Percentiles rank a stretch among this genome's conserved stretches.
These are phyloP conservation scores for Suillus clintonianus DNA, from an alignment of 768 basidiomycete genomes.

Conservation along the genomic window DNA sequence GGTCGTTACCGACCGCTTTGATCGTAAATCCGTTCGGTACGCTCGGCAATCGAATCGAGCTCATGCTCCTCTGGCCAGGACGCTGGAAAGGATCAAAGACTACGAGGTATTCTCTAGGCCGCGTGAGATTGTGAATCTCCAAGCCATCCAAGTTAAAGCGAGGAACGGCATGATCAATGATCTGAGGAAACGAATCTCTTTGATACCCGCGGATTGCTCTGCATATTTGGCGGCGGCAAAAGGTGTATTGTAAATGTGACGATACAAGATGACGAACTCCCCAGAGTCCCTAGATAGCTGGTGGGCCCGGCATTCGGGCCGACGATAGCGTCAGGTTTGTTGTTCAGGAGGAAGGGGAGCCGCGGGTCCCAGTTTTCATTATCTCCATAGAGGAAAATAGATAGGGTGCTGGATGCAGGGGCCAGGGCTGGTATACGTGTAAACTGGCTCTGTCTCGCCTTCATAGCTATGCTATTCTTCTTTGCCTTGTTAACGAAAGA, in stretches of 20 bases:
- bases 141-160: slow-evolving; percentile 19
- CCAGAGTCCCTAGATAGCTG: slow-evolving; percentile 40
- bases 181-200: slow-evolving; percentile 28
- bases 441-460: slow-evolving; percentile 32
- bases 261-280: slow-evolving; percentile 32
- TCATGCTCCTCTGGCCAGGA: slow-evolving; percentile 31
- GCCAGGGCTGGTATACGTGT: slow-evolving; percentile 37
- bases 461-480: slow-evolving; percentile 33
- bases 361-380: slow-evolving; percentile 27
- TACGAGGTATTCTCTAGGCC: slow-evolving; percentile 29
- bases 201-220: slow-evolving; percentile 37
- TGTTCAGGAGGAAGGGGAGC: slow-evolving; percentile 15
- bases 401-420: slow-evolving; percentile 35
- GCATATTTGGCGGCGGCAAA: slow-evolving; percentile 38
- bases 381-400: slow-evolving; percentile 35
- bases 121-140: slow-evolving; percentile 23
- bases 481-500: slow-evolving; percentile 32
- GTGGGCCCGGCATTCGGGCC: slow-evolving; percentile 42
- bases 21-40: slow-evolving; percentile 34
- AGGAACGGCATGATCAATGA: slow-evolving; percentile 26
- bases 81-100: slow-evolving; percentile 35
- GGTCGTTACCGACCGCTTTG: slow-evolving; percentile 24
- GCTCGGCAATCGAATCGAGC: slow-evolving; percentile 27
- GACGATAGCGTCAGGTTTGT: slow-evolving; percentile 43
- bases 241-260: slow-evolving; percentile 25